Evolutionary conservation across 495 filamentous ascomycete genomes (phyloP).

Genomic region (Neurospora sp.): DNA sequence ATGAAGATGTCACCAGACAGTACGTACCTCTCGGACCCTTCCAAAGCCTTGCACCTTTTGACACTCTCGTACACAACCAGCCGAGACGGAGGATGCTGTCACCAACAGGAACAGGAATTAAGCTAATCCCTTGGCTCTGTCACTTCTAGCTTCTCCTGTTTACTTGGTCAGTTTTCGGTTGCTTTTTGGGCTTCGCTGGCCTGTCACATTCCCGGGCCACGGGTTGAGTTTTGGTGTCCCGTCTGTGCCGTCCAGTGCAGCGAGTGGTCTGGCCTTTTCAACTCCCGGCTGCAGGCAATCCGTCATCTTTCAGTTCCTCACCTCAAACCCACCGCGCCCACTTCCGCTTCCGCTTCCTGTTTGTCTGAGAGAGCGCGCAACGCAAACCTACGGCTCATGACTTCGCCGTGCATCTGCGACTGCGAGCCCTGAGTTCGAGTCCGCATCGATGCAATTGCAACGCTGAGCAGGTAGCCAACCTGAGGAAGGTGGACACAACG

Average conservation of each 20-base stretch:
- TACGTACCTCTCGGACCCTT: neutral
- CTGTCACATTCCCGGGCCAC: neutral
- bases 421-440: neutral
- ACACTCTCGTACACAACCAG: neutral
- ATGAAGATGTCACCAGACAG: neutral
- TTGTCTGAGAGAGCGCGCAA: neutral
- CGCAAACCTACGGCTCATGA: neutral
- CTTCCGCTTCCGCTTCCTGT: neutral
- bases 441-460: constrained; percentile 18
- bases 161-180: neutral
- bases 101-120: neutral
- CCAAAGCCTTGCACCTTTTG: neutral
- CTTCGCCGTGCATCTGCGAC: neutral
- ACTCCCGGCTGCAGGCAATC: neutral
- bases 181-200: neutral
- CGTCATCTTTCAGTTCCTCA: neutral
- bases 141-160: neutral
- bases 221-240: neutral
- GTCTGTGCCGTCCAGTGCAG: neutral
- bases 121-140: neutral
- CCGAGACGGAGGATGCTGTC: neutral
- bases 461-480: constrained; percentile 21
- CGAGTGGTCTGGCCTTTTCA: neutral
- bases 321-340: neutral
- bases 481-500: neutral